Evolutionary conservation across 2,329 filamentous ascomycete genomes (phyloP), one percentile per base, ranked within the genome.

Genomic region (Diaporthe ilicicola): DNA sequence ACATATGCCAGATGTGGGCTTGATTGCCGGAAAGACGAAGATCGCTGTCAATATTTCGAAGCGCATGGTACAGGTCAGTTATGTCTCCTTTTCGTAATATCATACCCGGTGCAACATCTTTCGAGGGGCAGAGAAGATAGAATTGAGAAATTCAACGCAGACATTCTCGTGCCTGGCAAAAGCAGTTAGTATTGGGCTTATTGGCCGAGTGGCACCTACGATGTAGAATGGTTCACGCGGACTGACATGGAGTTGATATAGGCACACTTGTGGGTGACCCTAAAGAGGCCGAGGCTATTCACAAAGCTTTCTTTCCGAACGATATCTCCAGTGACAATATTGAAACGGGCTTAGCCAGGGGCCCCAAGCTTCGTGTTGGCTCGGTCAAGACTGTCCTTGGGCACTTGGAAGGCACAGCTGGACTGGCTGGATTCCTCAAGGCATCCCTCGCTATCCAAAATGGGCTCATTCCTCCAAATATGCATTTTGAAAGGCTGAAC

Each of bases 41-140:
- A 82, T 44, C 76, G 77, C 15, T 78, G 77, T 9, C 81, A 83
- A 71, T 82, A 80, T 69, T 83, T 85, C 59, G 81, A 85, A 67
- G 82, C 82, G 0, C 84, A 86, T 61, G 84, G 84, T 3, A 82
- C 80, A 0, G 78, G 77, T 7, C 80, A 78, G 0, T 68, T 69
- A n/a, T n/a, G n/a, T n/a, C n/a, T n/a, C n/a, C n/a, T n/a, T n/a
- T n/a, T n/a, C n/a, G n/a, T n/a, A n/a, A n/a, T n/a, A n/a, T n/a
- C n/a, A n/a, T n/a, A n/a, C n/a, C n/a, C n/a, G n/a, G n/a, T n/a
- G n/a, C n/a, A n/a, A n/a, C n/a, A n/a, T n/a, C n/a, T n/a, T n/a
- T n/a, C n/a, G n/a, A n/a, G n/a, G n/a, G n/a, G n/a, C n/a, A n/a
- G n/a, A n/a, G n/a, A n/a, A n/a, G n/a, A n/a, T n/a, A n/a, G n/a